Percentiles rank a stretch among this genome's conserved stretches.
These are phyloP conservation scores for Lindgomyces ingoldianus DNA, from an alignment of 495 filamentous ascomycete species.

Conservation along the genomic window DNA sequence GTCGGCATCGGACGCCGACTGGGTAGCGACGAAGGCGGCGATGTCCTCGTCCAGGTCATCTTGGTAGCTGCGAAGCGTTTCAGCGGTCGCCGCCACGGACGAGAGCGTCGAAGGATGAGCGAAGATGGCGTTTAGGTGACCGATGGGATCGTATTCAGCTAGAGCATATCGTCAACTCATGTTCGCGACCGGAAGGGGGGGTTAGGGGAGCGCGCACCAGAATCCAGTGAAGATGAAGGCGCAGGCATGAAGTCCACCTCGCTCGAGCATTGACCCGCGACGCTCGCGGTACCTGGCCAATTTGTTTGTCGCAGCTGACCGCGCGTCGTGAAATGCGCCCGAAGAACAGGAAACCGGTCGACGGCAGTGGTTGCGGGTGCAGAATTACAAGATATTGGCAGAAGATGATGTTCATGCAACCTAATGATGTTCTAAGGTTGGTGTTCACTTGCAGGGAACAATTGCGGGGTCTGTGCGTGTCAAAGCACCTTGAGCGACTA, in stretches of 20 bases:
- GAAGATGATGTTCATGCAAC: constrained; percentile 18
- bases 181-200: not conserved
- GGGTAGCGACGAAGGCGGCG: constrained; percentile 69
- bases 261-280: constrained; percentile 29
- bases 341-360: not conserved
- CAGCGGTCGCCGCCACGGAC: constrained; percentile 69
- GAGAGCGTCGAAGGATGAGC: constrained; percentile 85
- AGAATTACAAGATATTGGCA: constrained; percentile 15
- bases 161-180: constrained; percentile 14
- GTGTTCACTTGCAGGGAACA: not conserved
- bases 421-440: not conserved
- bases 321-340: not conserved
- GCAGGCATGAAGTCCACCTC: constrained; percentile 39
- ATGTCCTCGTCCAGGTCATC: constrained; percentile 85
- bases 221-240: constrained; percentile 41
- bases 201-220: constrained; percentile 38
- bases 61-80: constrained; percentile 72
- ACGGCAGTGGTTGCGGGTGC: not conserved
- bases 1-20: constrained; percentile 83
- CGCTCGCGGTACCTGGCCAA: constrained; percentile 19
- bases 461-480: too few relatives aligned
- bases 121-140: constrained; percentile 92
- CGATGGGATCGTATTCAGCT: constrained; percentile 94
- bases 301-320: constrained; percentile 9
- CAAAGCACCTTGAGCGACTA: not conserved